A percentile compares a stretch with the other conserved stretches of the same genome.
Conservation (phyloP, 2,329 filamentous ascomycete species). For the Chrysoporthe austroafricana region DNA sequence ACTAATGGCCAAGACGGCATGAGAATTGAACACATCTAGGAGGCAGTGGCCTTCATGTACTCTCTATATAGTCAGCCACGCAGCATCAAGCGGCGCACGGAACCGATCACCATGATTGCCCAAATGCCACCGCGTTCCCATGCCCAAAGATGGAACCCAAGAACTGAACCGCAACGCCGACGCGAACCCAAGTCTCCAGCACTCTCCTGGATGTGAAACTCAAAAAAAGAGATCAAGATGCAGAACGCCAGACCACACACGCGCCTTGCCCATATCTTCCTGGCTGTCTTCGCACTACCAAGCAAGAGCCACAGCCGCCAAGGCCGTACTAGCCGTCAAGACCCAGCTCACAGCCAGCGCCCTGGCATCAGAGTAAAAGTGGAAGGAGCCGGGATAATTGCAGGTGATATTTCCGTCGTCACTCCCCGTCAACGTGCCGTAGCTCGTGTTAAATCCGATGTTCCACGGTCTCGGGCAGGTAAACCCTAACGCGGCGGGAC, state of each 20-base stretch:
- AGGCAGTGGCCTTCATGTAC: not conserved
- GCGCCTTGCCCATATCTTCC: not conserved
- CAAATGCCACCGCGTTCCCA: not conserved
- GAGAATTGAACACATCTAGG: not conserved
- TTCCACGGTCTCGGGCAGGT: slow-evolving; percentile 63
- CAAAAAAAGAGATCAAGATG: not conserved
- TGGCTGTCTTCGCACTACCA: slow-evolving; percentile 3
- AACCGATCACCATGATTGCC: not conserved
- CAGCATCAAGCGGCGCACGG: not conserved
- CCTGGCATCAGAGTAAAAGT: slow-evolving; percentile 47
- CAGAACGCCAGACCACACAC: not conserved
- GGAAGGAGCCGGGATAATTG: slow-evolving; percentile 65
- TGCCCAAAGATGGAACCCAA: not conserved
- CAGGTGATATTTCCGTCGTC: slow-evolving; percentile 47
- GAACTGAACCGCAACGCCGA: too few species aligned
- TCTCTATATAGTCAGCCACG: not conserved
- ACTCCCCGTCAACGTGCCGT: slow-evolving; percentile 40
- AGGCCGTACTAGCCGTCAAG: slow-evolving; percentile 23
- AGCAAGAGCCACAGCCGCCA: slow-evolving; percentile 13
- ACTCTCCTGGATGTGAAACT: not conserved
- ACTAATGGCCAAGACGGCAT: not conserved
- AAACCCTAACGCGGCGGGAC: slow-evolving; percentile 77
- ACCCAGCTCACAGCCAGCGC: slow-evolving; percentile 33
- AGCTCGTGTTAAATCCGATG: slow-evolving; percentile 51
- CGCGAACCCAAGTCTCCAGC: not conserved